Percentiles rank a stretch among this genome's conserved stretches.
phyloP scores from a whole-genome alignment of 495 filamentous ascomycete species.

The Neurospora sp. region DNA sequence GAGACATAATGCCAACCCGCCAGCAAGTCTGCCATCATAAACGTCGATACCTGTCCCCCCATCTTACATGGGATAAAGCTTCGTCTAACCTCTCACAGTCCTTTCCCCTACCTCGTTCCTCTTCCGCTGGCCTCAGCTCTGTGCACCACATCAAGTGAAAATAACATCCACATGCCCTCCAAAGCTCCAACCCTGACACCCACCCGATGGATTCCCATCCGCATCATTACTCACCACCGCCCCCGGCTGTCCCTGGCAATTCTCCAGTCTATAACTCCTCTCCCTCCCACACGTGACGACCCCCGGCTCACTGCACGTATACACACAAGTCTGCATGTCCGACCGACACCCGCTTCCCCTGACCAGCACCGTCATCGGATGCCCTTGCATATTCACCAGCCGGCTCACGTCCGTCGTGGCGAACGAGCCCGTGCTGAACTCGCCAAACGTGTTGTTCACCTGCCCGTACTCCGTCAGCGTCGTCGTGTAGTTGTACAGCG shows the following conservation, averaged over 20 bases:
- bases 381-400: slow-evolving; percentile 30
- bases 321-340: slow-evolving; percentile 15
- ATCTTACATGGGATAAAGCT: neutral
- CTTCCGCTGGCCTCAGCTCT: neutral
- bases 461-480: slow-evolving; percentile 21
- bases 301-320: slow-evolving; percentile 3
- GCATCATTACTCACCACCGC: slow-evolving; percentile 8
- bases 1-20: neutral
- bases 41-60: neutral
- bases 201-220: slow-evolving; percentile 17
- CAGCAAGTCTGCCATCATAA: neutral
- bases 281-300: slow-evolving; percentile 12
- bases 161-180: slow-evolving; percentile 15
- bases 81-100: neutral
- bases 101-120: neutral
- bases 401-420: slow-evolving; percentile 28
- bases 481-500: slow-evolving; percentile 18
- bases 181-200: slow-evolving; percentile 19
- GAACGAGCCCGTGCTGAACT: slow-evolving; percentile 20
- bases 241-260: slow-evolving; percentile 10
- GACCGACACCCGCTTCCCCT: slow-evolving; percentile 8
- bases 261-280: slow-evolving; percentile 12
- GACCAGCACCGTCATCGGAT: slow-evolving; percentile 17
- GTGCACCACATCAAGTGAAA: neutral
- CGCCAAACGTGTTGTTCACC: slow-evolving; percentile 29